Base-by-base conservation (phyloP, 495 filamentous ascomycete species). In the Pyronema domesticum region DNA sequence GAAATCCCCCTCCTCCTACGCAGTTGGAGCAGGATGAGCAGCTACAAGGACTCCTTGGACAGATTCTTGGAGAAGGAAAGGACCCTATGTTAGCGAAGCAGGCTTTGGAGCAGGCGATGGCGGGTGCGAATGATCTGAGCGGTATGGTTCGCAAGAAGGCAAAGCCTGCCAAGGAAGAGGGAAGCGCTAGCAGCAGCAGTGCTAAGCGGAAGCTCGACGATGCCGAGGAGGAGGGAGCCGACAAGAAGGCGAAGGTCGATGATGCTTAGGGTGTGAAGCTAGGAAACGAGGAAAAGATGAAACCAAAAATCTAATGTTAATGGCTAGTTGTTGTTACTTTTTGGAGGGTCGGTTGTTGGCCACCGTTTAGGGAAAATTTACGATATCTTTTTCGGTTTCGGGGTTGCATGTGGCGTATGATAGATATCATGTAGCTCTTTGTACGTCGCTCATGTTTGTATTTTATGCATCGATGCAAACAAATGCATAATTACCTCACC, bases 101-200 rank as follows among this genome's bases (percentile, higher is more conserved):
- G 11, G 70, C 78, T 44, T 70, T 93, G 30, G 81, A 86, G 55
- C 83, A 88, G 60, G 88, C 80, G 37, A 82, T 81, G 57, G 83
- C 82, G 67, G 74, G 70, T 17, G 91, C 91, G 13, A 94, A 76
- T 46, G 93, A 98, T 63, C 68, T 98, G n/a, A 82, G 81, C 1
- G 78, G 82, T 10, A 68, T 96, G n/a, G 82, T 95, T 3, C 76
- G 84, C 53, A 93, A 76, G 69, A 87, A 94, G 74, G 71, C 77
- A 8, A 64, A 51, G 15, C 48, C 51, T 55, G 13, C 47, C 37
- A 19, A 49, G 53, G 37, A 57, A 40, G 9, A 37, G 36, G n/a
- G 42, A 15, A 44, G 44, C 60, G 46, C 37, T 45, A 15, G 54
- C 5, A 37, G 37, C 35, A 30, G 23, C 23, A 54, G 35, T 23